These are phyloP conservation scores for Nitzschia sp. DNA, from an alignment of 108 stramenopile species.

Conservation along the genomic window DNA sequence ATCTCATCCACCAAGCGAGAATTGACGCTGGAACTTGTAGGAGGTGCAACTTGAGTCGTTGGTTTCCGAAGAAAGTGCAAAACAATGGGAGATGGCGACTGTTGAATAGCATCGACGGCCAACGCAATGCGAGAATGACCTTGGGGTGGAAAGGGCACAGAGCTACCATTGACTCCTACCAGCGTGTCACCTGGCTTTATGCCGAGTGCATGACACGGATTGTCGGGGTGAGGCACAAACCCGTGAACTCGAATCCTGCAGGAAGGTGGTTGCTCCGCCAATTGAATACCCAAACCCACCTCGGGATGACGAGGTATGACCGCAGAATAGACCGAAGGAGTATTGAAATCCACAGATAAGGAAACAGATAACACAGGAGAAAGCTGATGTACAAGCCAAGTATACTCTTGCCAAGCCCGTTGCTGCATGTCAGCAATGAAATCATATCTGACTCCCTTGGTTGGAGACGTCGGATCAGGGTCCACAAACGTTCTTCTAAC, in stretches of 20 bases:
- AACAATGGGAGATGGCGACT: constrained; percentile 51
- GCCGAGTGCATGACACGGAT: constrained; percentile 54
- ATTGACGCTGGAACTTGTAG: neutral
- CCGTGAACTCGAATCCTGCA: constrained; percentile 31
- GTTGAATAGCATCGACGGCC: constrained; percentile 33
- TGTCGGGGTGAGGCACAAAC: constrained; percentile 18
- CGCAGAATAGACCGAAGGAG: constrained; percentile 14
- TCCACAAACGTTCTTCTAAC: constrained; percentile 13
- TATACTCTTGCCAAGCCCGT: constrained; percentile 33
- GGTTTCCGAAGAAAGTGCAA: constrained; percentile 36
- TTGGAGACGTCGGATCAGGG: neutral
- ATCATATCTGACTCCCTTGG: constrained; percentile 16
- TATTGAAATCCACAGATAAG: neutral
- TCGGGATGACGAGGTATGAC: constrained; percentile 46
- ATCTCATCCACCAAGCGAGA: neutral
- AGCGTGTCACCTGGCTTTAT: constrained; percentile 63
- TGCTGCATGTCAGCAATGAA: constrained; percentile 30
- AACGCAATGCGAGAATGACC: constrained; percentile 22
- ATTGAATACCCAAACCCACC: constrained; percentile 69
- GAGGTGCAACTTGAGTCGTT: no score
- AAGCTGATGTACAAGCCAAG: constrained; percentile 4
- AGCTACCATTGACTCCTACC: constrained; percentile 73
- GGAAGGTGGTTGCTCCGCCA: constrained; percentile 36
- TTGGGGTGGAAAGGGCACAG: constrained; percentile 37
- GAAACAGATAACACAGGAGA: no score